Conservation (phyloP, 257 asterid species). For the Solanum peruvianum region DNA sequence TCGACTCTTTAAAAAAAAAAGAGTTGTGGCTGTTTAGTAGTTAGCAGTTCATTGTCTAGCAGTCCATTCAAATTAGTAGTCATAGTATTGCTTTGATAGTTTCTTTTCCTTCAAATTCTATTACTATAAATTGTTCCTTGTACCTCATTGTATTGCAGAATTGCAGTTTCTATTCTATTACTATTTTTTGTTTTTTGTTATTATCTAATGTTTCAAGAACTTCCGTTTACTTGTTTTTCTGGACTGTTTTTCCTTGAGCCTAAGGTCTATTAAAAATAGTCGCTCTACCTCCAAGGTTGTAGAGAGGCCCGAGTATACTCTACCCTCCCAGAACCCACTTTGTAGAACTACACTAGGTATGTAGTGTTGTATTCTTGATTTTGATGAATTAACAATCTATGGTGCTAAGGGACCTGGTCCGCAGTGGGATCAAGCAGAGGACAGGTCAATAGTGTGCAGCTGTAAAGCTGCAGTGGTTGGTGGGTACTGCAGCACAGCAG, state of each 20-base stretch:
- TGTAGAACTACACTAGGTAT: not conserved
- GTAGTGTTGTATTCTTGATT: no score
- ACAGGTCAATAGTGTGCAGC: no score
- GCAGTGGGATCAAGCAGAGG: no score
- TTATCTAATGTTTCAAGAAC: not conserved
- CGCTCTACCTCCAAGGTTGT: not conserved
- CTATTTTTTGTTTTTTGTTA: not conserved
- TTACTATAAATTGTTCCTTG: not conserved
- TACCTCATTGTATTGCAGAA: not conserved
- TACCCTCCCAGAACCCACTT: not conserved
- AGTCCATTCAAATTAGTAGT: not conserved
- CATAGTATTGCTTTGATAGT: not conserved
- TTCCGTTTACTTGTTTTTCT: no score
- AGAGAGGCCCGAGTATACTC: not conserved
- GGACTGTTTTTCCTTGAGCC: not conserved
- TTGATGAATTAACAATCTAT: no score
- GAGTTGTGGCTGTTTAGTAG: not conserved
- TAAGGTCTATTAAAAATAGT: accelerated
- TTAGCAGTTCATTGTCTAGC: not conserved
- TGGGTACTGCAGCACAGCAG: no score
- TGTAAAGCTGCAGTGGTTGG: no score
- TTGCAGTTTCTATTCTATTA: not conserved
- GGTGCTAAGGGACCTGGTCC: no score
- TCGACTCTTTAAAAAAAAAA: no score
- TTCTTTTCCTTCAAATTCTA: no score